Evolutionary conservation across 2,329 filamentous ascomycete species (phyloP).

Genomic region (Sclerotinia glacialis): DNA sequence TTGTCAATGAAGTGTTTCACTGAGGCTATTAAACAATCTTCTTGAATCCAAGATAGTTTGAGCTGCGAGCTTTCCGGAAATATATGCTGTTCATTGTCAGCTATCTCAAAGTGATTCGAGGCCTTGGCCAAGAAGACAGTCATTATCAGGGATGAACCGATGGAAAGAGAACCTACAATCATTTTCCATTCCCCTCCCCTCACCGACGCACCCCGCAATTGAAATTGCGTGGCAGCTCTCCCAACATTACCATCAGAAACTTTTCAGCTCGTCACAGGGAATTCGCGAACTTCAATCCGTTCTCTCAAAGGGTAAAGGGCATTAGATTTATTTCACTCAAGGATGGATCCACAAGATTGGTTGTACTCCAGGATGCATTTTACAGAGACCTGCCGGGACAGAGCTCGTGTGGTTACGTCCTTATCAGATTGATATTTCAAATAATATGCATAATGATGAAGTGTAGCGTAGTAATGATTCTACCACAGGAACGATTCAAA

Average conservation of each 20-base stretch:
- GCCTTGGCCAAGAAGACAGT: not conserved
- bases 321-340: slow-evolving; percentile 51
- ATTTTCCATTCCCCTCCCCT: slow-evolving; percentile 50
- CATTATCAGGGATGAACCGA: not conserved
- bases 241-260: slow-evolving; percentile 63
- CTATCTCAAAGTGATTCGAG: not conserved
- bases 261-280: no score
- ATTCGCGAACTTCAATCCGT: no score
- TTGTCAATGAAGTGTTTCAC: slow-evolving; percentile 61
- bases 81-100: slow-evolving; percentile 46
- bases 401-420: no score
- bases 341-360: no score
- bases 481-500: no score
- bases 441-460: no score
- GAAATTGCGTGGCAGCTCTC: slow-evolving; percentile 46
- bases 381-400: no score
- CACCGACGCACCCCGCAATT: slow-evolving; percentile 61
- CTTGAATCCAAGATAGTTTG: slow-evolving; percentile 32
- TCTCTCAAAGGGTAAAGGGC: slow-evolving; percentile 35
- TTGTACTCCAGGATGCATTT: no score
- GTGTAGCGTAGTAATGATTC: no score
- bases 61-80: slow-evolving; percentile 53
- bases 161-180: slow-evolving; percentile 28
- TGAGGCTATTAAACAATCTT: slow-evolving; percentile 31
- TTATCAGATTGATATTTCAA: no score